A percentile compares a stretch with the other conserved stretches of the same genome.
Evolutionary conservation across 768 basidiomycete genomes (phyloP).

Genomic region (Russula foetens): DNA sequence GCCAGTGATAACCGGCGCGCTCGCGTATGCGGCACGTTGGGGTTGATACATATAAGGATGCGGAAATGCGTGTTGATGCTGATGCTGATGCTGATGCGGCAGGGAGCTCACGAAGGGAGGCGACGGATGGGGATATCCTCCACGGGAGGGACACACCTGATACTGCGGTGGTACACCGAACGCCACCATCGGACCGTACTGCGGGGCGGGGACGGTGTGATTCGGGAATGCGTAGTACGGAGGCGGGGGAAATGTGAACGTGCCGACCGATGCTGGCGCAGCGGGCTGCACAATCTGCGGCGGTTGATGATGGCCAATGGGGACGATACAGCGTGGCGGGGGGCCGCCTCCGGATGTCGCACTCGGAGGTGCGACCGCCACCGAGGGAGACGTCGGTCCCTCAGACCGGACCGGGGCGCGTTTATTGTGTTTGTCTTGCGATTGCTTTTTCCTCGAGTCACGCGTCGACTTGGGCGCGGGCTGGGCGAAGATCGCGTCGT

Average conservation of each 20-base stretch:
- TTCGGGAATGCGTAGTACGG: slow-evolving; percentile 2
- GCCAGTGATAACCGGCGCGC: slow-evolving; percentile 9
- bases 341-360: background rate
- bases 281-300: slow-evolving; percentile 5
- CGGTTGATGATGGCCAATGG: background rate
- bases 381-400: background rate
- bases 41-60: slow-evolving; percentile 4
- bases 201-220: background rate
- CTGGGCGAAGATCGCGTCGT: background rate
- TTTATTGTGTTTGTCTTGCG: slow-evolving; percentile 2
- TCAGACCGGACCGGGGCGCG: slow-evolving; percentile 1
- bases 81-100: background rate
- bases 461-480: background rate
- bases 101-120: background rate
- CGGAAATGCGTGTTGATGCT: background rate
- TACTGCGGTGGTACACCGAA: slow-evolving; percentile 4
- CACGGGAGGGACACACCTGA: slow-evolving; percentile 3
- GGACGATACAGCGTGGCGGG: background rate
- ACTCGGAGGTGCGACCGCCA: background rate
- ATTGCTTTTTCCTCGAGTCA: slow-evolving; percentile 9
- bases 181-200: background rate
- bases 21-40: background rate
- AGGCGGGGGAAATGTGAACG: slow-evolving; percentile 20
- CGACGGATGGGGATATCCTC: background rate
- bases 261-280: slow-evolving; percentile 14